Percentiles rank a stretch among this genome's conserved stretches.
Evolutionary conservation across 306 rosid species (phyloP).

Genomic region (Trifolium dubium): DNA sequence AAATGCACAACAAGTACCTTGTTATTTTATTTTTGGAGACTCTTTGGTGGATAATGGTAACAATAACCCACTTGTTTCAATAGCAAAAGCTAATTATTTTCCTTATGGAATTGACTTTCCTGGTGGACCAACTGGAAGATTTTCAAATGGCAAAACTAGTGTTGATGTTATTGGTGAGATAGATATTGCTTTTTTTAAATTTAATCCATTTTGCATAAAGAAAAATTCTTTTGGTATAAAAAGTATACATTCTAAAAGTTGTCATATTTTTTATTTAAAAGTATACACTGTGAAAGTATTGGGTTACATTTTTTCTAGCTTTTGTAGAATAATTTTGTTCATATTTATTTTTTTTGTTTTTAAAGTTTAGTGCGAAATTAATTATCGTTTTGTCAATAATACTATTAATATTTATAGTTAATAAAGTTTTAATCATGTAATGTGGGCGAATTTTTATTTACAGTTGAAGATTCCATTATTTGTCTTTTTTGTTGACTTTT

Average conservation of each 20-base stretch:
- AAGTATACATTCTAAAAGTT: not conserved
- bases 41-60: constrained; percentile 91
- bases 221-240: not conserved
- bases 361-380: too few species aligned
- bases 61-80: constrained; percentile 72
- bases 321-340: too few species aligned
- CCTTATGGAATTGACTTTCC: constrained; percentile 87
- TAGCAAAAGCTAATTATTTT: constrained; percentile 77
- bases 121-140: constrained; percentile 83
- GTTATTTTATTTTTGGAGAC: constrained; percentile 95
- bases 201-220: not conserved
- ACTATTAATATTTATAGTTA: too few species aligned
- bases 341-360: too few species aligned
- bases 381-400: too few species aligned
- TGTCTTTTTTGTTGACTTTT: too few species aligned
- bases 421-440: too few species aligned
- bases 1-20: constrained; percentile 73
- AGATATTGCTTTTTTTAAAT: constrained; percentile 20
- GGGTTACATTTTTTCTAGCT: too few species aligned
- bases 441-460: too few species aligned
- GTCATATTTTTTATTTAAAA: too few species aligned
- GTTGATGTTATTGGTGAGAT: constrained; percentile 79
- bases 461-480: too few species aligned
- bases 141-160: constrained; percentile 82
- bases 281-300: too few species aligned